phyloP scores from a whole-genome alignment of 176 grass and related monocot genomes.

The Cocos nucifera region DNA sequence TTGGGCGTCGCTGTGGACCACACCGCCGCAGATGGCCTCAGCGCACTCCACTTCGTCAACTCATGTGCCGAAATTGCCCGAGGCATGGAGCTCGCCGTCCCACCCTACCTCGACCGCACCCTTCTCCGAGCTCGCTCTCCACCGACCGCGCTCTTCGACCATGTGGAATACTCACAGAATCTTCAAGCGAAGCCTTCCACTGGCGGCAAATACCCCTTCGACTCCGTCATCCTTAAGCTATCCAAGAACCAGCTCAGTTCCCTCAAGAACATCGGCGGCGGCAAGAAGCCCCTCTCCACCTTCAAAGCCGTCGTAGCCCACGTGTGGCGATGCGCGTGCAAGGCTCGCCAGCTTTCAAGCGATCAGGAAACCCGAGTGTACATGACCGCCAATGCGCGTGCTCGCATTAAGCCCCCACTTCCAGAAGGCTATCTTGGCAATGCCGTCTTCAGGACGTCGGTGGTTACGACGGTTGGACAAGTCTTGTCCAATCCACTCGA shows the following conservation, averaged over 20 bases:
- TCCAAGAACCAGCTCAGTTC: background rate
- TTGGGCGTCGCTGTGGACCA: constrained; percentile 53
- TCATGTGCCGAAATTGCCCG: constrained; percentile 39
- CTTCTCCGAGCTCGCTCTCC: constrained; percentile 24
- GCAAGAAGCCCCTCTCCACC: background rate
- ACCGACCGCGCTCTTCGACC: constrained; percentile 18
- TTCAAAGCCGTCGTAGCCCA: background rate
- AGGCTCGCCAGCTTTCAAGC: background rate
- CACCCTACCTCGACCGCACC: constrained; percentile 36
- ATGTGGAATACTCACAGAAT: constrained; percentile 27
- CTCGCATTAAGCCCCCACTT: background rate
- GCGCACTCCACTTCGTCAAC: constrained; percentile 46
- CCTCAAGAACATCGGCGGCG: background rate
- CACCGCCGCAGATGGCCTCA: constrained; percentile 38
- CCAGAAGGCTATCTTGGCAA: constrained; percentile 4
- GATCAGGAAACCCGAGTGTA: background rate
- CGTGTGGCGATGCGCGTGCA: background rate
- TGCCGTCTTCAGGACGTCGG: constrained; percentile 46
- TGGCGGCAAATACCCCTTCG: too few relatives aligned
- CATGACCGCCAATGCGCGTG: background rate
- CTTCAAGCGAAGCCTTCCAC: too few relatives aligned
- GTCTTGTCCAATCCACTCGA: constrained; percentile 30
- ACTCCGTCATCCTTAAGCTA: background rate
- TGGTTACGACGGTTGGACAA: constrained; percentile 21
- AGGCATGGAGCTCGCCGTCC: background rate